Evolutionary conservation across 306 rosid genomes (phyloP).

Genomic region (Hylodesmum podocarpum): DNA sequence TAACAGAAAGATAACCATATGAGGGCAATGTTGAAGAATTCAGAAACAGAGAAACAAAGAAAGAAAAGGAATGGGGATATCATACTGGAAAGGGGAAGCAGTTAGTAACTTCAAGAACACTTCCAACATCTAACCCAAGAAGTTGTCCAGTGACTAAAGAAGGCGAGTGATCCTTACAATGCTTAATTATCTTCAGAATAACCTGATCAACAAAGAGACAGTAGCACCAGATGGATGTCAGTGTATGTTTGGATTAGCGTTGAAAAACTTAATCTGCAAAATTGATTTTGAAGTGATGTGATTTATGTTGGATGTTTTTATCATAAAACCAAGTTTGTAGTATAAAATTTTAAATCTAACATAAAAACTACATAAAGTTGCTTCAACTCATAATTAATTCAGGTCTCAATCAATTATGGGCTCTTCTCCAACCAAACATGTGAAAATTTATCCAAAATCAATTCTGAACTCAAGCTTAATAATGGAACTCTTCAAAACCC

Average conservation of each 20-base stretch:
- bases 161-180: constrained; percentile 95
- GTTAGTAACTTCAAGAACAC: constrained; percentile 96
- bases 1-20: not conserved
- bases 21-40: not conserved
- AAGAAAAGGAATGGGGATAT: not conserved
- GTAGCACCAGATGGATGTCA: not conserved
- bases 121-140: constrained; percentile 97
- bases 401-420: too few relatives aligned
- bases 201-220: constrained; percentile 47
- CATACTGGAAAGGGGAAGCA: constrained; percentile 96
- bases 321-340: too few relatives aligned
- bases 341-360: too few relatives aligned
- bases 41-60: not conserved
- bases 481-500: not conserved
- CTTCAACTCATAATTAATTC: too few relatives aligned
- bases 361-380: too few relatives aligned
- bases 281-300: too few relatives aligned
- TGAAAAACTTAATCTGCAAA: too few relatives aligned
- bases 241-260: too few relatives aligned
- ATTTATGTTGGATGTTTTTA: too few relatives aligned
- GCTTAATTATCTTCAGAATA: constrained; percentile 93
- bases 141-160: constrained; percentile 94
- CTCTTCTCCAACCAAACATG: too few relatives aligned
- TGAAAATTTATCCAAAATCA: too few relatives aligned
- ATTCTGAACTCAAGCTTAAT: not conserved